Percentiles rank a stretch among this genome's conserved stretches.
Evolutionary conservation across 2,329 filamentous ascomycete genomes (phyloP).

Genomic region (Aureobasidium sp.): DNA sequence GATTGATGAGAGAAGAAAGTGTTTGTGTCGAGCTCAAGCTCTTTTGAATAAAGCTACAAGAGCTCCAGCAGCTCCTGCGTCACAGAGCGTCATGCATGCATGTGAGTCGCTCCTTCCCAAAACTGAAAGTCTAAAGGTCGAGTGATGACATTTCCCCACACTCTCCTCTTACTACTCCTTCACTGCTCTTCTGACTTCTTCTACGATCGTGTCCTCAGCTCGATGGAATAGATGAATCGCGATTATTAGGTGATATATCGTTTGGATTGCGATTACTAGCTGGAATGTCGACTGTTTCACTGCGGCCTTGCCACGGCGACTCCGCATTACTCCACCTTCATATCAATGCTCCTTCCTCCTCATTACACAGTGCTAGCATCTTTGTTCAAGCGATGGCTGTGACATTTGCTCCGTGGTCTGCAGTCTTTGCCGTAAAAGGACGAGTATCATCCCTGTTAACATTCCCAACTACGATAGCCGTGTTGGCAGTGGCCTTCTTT

Average conservation of each 20-base stretch:
- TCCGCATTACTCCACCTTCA: not conserved
- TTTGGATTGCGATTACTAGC: not conserved
- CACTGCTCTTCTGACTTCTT: not conserved
- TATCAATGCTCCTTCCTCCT: not conserved
- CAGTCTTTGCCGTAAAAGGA: too few species aligned
- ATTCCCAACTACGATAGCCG: too few species aligned
- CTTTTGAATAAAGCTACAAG: not conserved
- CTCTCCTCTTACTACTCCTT: not conserved
- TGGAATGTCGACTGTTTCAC: not conserved
- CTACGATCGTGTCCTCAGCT: not conserved
- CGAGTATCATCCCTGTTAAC: too few species aligned
- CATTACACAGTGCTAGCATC: not conserved
- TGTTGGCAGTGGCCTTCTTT: too few species aligned
- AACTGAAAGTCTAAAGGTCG: not conserved
- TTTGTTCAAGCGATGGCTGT: not conserved
- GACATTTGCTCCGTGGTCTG: too few species aligned
- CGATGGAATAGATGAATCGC: not conserved
- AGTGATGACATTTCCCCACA: conserved; percentile 5
- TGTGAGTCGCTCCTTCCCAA: not conserved
- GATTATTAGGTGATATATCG: not conserved
- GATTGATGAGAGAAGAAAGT: not conserved
- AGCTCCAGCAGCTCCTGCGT: not conserved
- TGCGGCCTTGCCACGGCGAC: conserved; percentile 2
- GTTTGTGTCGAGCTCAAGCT: conserved; percentile 1
- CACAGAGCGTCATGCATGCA: not conserved